Evolutionary conservation across 257 asterid genomes (phyloP).

Genomic region (Nicotiana otophora): DNA sequence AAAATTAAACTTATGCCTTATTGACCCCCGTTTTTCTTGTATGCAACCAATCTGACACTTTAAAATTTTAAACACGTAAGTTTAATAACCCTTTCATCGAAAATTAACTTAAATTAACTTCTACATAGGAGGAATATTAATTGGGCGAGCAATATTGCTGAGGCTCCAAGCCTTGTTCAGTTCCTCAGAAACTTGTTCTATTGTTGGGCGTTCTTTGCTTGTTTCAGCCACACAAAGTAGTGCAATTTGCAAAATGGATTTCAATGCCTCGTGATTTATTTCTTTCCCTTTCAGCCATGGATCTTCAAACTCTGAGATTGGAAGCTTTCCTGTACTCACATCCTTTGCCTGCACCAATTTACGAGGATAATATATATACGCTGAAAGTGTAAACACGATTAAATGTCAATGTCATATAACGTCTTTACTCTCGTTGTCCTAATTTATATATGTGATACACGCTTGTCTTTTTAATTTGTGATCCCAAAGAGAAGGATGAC

Average conservation of each 20-base stretch:
- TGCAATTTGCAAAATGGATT: conserved; percentile 66
- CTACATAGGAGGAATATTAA: not conserved
- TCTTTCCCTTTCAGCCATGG: conserved; percentile 40
- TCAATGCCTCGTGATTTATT: conserved; percentile 36
- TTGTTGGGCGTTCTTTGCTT: conserved; percentile 62
- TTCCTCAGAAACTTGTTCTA: conserved; percentile 51
- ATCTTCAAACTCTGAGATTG: conserved; percentile 62
- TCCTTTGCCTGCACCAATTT: conserved; percentile 61
- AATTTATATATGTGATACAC: not conserved
- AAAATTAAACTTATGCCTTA: not conserved
- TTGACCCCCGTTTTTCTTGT: not conserved
- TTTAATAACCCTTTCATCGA: not conserved
- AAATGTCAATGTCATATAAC: not conserved
- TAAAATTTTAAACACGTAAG: not conserved
- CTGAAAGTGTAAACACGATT: not conserved
- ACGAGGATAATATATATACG: not conserved
- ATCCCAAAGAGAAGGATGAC: not conserved
- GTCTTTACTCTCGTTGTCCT: not conserved
- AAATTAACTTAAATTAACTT: not conserved
- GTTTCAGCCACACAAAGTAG: conserved; percentile 62
- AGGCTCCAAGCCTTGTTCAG: conserved; percentile 50
- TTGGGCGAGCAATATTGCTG: not conserved
- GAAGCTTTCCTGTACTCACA: conserved; percentile 55
- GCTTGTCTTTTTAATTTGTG: not conserved
- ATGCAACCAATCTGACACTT: not conserved